These are phyloP conservation scores for Diaporthe destruens DNA, from an alignment of 2,329 filamentous ascomycete species.

Conservation along the genomic window DNA sequence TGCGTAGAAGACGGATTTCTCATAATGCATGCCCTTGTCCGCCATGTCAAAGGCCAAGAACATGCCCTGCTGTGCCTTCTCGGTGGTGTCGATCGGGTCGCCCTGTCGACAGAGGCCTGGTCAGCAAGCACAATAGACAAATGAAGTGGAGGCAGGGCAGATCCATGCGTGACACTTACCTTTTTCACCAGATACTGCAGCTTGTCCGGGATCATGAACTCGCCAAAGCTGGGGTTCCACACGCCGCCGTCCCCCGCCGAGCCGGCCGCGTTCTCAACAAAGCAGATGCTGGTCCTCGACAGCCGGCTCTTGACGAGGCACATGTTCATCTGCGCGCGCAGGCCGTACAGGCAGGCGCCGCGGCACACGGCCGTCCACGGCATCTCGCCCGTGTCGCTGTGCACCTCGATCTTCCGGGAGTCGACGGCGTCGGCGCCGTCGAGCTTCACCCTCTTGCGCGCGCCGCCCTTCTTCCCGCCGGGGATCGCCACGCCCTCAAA, in stretches of 20 bases:
- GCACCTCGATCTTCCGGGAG: background rate
- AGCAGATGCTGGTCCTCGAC: background rate
- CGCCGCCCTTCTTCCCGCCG: fast-evolving
- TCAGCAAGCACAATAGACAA: too few relatives aligned
- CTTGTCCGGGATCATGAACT: background rate
- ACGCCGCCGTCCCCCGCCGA: background rate
- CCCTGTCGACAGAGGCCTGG: background rate
- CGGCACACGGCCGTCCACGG: background rate
- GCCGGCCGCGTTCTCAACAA: background rate
- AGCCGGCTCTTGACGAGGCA: background rate
- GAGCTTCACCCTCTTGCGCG: background rate
- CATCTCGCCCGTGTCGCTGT: background rate
- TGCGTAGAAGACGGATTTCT: background rate
- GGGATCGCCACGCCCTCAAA: fast-evolving
- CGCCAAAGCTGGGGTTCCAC: background rate
- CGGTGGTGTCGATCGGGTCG: background rate
- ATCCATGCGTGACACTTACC: background rate
- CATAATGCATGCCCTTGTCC: background rate
- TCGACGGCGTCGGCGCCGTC: too few relatives aligned
- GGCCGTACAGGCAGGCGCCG: background rate
- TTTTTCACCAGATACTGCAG: background rate
- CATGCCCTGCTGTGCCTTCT: background rate
- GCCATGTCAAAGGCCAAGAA: background rate
- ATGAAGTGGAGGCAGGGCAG: too few relatives aligned
- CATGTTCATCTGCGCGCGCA: background rate